Percentiles rank a stretch among this genome's conserved stretches.
phyloP scores from a whole-genome alignment of 768 basidiomycete species.

The Porpolomopsis calyptriformis region DNA sequence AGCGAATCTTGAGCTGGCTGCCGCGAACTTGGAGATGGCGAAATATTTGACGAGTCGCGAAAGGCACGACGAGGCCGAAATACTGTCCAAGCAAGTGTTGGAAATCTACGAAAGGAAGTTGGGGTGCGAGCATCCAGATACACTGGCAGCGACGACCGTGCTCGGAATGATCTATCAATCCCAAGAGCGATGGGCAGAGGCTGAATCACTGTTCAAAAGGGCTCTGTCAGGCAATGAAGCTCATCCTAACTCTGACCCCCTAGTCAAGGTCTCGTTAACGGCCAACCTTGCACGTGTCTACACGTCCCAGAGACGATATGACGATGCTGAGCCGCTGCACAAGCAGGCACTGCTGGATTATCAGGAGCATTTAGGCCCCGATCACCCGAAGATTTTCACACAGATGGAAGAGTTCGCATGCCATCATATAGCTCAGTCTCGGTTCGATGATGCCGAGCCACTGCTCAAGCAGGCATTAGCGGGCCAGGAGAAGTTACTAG shows the following conservation, averaged over 20 bases:
- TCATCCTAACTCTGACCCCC: not conserved
- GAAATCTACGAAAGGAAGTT: not conserved
- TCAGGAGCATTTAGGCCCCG: not conserved
- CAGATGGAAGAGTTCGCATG: no score
- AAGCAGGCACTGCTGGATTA: not conserved
- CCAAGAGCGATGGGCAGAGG: not conserved
- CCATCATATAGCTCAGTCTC: no score
- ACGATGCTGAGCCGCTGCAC: not conserved
- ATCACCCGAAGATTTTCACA: not conserved
- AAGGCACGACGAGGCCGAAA: conserved; percentile 2
- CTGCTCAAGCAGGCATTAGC: not conserved
- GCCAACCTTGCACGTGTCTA: not conserved
- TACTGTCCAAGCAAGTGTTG: not conserved
- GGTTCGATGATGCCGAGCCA: conserved; percentile 3
- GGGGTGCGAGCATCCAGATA: not conserved
- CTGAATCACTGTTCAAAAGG: not conserved
- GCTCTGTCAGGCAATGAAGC: not conserved
- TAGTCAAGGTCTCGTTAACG: not conserved
- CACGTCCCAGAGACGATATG: not conserved
- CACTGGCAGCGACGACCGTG: not conserved
- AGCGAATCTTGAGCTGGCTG: not conserved
- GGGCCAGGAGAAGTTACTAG: not conserved
- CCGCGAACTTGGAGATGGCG: not conserved
- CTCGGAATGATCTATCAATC: not conserved
- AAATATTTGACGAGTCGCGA: not conserved